These are phyloP conservation scores for Corchorus olitorius DNA, from an alignment of 345 rosid species.

Conservation along the genomic window DNA sequence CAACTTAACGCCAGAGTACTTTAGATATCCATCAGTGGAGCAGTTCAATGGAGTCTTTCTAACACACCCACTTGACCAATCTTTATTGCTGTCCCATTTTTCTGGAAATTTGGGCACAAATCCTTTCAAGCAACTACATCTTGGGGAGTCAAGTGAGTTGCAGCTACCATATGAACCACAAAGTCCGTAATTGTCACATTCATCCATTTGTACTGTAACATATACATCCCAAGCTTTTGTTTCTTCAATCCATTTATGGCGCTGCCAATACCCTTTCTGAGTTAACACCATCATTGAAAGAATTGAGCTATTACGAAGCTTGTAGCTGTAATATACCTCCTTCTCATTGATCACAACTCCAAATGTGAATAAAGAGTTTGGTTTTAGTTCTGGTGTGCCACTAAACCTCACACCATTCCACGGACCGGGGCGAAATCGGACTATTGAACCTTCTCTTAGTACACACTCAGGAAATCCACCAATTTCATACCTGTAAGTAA, in stretches of 20 bases:
- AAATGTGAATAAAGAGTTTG: conserved; percentile 13
- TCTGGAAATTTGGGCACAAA: conserved; percentile 36
- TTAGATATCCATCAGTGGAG: conserved; percentile 32
- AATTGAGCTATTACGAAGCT: conserved; percentile 24
- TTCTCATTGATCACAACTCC: conserved; percentile 26
- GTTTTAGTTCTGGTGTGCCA: conserved; percentile 36
- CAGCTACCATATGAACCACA: conserved; percentile 55
- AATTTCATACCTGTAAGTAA: conserved; percentile 24
- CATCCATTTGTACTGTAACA: conserved; percentile 35
- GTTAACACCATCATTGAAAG: conserved; percentile 31
- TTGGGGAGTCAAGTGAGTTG: conserved; percentile 35
- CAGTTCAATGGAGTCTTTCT: conserved; percentile 36
- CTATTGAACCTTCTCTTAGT: conserved; percentile 15
- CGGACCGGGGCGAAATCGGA: conserved; percentile 38
- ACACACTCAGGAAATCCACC: conserved; percentile 43
- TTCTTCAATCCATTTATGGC: conserved; percentile 38
- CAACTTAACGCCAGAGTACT: conserved; percentile 33
- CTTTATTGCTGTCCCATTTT: conserved; percentile 33
- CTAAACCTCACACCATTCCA: conserved; percentile 49
- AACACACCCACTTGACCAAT: conserved; percentile 52
- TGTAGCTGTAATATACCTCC: conserved; percentile 38
- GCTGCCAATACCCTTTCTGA: conserved; percentile 29
- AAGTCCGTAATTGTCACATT: conserved; percentile 39
- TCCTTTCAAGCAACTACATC: conserved; percentile 49
- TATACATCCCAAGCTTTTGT: conserved; percentile 30